Base-by-base conservation (phyloP, 768 basidiomycete species). In the Boletus reticulatus region DNA sequence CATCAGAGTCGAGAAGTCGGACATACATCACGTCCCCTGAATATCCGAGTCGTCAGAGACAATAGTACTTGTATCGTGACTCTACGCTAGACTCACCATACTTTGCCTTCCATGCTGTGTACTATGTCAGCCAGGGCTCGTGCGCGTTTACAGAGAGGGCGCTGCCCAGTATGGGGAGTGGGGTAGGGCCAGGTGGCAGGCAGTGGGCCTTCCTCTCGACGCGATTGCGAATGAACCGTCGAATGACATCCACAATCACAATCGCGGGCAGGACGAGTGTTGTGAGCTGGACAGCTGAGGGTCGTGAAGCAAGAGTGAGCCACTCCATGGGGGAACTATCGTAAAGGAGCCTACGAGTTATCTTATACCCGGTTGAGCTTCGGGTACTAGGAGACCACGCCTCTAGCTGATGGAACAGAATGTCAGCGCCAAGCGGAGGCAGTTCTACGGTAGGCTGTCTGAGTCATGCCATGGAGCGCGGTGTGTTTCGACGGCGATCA, bases 1-100 rank as follows among this genome's bases (percentile, higher is more conserved):
- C 48, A 10, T 59, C 48, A 2, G 20, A 16, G 13, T 52, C 38
- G 46, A 60, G 31, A 3, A 60, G 43, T 10, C 47, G 52, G 24
- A 44, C 24, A 22, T 58, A 52, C 19, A 61, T 29, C 4, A 59
- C 16, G 19, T 59, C 58, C 1, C 60, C 57, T 61, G n/a, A 20
- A 2, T 29, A 10, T 11, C 1, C 1, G 27, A 27, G 27, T 27
- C 27, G 27, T 61, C 8, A 52, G 42, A 27, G 16, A 14, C 7
- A 29, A n/a, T 3, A n/a, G n/a, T 22, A 2, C 36, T 13, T 16
- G 5, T 10, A 11, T 37, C 3, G 1, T 14, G 9, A 2, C 11
- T 31, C 4, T 9, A 10, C 6, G 6, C 12, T 4, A 0, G 2
- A 51, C 53, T 52, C 43, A 58, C 59, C 53, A 29, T 58, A 58